These are phyloP conservation scores for Paramecium sonneborni DNA, from an alignment of 73 alveolate species.

Conservation along the genomic window DNA sequence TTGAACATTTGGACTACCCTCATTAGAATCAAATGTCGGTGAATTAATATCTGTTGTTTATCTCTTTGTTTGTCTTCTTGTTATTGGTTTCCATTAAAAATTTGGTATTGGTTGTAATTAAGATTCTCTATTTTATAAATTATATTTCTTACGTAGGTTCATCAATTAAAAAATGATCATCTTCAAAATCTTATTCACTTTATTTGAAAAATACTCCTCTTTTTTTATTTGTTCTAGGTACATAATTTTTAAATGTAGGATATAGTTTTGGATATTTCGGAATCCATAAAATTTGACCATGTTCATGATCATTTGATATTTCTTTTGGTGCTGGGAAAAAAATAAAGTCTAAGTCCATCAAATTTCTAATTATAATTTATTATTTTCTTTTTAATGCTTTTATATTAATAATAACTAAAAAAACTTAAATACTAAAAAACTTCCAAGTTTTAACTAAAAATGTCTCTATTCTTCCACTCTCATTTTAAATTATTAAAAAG, in stretches of 20 bases:
- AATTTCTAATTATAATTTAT: not conserved
- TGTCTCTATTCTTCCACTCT: no score
- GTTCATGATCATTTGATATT: not conserved
- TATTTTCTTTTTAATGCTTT: not conserved
- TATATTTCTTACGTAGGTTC: not conserved
- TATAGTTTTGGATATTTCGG: no score
- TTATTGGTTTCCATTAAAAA: not conserved
- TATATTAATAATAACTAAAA: no score
- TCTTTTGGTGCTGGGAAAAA: constrained; percentile 29
- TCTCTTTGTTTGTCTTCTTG: not conserved
- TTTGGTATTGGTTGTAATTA: not conserved
- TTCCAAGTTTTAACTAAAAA: not conserved
- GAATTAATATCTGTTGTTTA: not conserved
- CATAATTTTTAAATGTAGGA: no score
- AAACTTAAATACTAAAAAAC: no score
- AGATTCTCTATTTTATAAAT: not conserved
- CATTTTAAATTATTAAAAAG: no score
- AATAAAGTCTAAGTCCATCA: constrained; percentile 3
- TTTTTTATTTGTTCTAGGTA: not conserved
- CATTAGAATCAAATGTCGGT: not conserved
- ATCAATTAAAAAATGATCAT: not conserved
- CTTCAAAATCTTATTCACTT: constrained; percentile 9
- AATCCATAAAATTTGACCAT: not conserved
- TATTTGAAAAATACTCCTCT: not conserved
- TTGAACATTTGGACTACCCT: not conserved